These are phyloP conservation scores for Fusarium scirpi DNA, from an alignment of 2,329 filamentous ascomycete genomes.

Conservation along the genomic window DNA sequence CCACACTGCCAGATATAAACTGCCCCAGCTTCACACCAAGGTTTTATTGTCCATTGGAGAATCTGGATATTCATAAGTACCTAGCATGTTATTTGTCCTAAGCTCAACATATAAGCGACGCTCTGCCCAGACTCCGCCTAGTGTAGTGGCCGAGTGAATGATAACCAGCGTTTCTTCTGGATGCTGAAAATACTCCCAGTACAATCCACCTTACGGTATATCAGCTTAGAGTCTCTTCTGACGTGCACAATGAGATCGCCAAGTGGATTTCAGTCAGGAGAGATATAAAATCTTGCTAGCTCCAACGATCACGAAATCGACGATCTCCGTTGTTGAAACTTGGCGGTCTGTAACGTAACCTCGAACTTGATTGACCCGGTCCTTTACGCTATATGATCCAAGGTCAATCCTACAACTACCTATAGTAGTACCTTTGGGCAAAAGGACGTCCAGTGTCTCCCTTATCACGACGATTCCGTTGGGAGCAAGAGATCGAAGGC, in stretches of 20 bases:
- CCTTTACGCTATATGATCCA: neutral
- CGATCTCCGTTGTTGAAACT: constrained; percentile 53
- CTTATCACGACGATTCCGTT: neutral
- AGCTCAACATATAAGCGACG: constrained; percentile 76
- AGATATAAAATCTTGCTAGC: constrained; percentile 60
- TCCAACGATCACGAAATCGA: constrained; percentile 63
- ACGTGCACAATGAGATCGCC: neutral
- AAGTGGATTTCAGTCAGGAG: neutral
- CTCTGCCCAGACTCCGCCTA: constrained; percentile 78
- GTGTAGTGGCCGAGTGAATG: constrained; percentile 66
- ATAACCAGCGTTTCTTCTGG: constrained; percentile 68
- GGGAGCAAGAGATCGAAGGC: neutral
- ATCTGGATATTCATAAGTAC: constrained; percentile 79
- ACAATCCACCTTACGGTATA: constrained; percentile 58
- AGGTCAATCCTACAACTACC: neutral
- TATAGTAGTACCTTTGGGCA: neutral
- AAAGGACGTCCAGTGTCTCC: neutral
- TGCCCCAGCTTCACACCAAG: constrained; percentile 61
- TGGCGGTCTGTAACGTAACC: neutral
- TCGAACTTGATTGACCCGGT: neutral
- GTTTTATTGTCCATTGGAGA: constrained; percentile 73
- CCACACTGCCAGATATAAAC: constrained; percentile 58
- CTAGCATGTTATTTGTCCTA: constrained; percentile 79
- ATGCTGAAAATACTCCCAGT: constrained; percentile 66
- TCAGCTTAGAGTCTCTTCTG: neutral